Percentiles rank a stretch among this genome's conserved stretches.
phyloP scores from a whole-genome alignment of 2,329 filamentous ascomycete species.

The Aspergillus cejpii region DNA sequence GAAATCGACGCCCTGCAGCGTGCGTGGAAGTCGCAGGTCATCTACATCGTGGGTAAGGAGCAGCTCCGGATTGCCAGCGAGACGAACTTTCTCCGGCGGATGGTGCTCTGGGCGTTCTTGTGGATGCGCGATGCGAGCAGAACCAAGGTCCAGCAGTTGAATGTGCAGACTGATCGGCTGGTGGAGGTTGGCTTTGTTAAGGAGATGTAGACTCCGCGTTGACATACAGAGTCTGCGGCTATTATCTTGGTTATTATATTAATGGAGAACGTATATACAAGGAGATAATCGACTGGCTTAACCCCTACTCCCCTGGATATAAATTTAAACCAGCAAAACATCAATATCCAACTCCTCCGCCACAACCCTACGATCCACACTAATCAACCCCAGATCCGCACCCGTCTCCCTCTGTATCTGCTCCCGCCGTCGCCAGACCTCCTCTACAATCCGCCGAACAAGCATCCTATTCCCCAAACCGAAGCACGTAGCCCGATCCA shows the following conservation, averaged over 20 bases:
- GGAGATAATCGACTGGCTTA: too few relatives aligned
- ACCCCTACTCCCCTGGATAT: too few relatives aligned
- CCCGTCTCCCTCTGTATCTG: too few relatives aligned
- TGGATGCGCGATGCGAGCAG: slow-evolving; percentile 37
- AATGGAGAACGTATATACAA: too few relatives aligned
- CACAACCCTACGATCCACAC: too few relatives aligned
- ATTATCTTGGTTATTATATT: too few relatives aligned
- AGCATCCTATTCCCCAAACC: neutral
- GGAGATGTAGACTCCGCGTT: slow-evolving; percentile 20
- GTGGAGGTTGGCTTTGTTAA: slow-evolving; percentile 42
- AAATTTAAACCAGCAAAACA: too few relatives aligned
- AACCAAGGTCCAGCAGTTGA: slow-evolving; percentile 34
- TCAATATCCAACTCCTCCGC: too few relatives aligned
- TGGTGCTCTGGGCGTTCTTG: slow-evolving; percentile 31
- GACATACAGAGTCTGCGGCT: too few relatives aligned
- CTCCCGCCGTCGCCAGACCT: too few relatives aligned
- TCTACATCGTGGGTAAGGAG: slow-evolving; percentile 45
- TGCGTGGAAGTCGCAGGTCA: slow-evolving; percentile 43
- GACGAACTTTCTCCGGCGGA: slow-evolving; percentile 23
- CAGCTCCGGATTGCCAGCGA: slow-evolving; percentile 32
- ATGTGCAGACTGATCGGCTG: slow-evolving; percentile 33
- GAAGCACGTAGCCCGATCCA: too few relatives aligned
- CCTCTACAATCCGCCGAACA: neutral
- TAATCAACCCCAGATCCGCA: too few relatives aligned
- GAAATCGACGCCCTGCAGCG: slow-evolving; percentile 35